A percentile compares a stretch with the other conserved stretches of the same genome.
These are phyloP conservation scores for Naegleria gruberi DNA, from an alignment of 208 protist species.

Conservation along the genomic window DNA sequence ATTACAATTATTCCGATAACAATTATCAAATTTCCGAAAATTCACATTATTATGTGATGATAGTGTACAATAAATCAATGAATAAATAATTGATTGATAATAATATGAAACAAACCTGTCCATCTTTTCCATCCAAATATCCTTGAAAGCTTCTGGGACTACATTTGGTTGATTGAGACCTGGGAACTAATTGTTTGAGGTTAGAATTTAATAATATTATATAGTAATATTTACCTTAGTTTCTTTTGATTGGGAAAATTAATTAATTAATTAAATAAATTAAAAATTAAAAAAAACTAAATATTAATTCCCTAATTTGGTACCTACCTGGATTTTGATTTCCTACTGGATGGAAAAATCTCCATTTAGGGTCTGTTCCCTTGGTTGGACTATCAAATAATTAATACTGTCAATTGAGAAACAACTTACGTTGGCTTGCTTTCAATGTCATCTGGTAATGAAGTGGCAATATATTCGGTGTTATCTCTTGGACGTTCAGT, in stretches of 20 bases:
- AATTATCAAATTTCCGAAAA: too few relatives aligned
- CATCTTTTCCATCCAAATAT: slow-evolving; percentile 24
- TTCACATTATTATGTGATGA: too few relatives aligned
- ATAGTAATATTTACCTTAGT: too few relatives aligned
- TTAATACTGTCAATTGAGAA: too few relatives aligned
- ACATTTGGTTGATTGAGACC: slow-evolving; percentile 46
- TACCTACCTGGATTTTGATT: slow-evolving; percentile 40
- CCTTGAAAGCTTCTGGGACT: slow-evolving; percentile 35
- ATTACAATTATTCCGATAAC: too few relatives aligned
- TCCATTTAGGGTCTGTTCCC: slow-evolving; percentile 15
- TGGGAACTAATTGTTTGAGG: slow-evolving; percentile 36
- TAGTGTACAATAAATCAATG: background rate
- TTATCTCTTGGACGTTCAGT: slow-evolving; percentile 36
- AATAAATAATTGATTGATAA: background rate
- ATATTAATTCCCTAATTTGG: too few relatives aligned
- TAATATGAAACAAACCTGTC: background rate
- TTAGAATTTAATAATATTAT: too few relatives aligned
- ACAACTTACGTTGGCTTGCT: slow-evolving; percentile 27
- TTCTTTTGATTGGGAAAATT: too few relatives aligned
- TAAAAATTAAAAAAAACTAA: too few relatives aligned
- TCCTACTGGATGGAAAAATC: slow-evolving; percentile 61
- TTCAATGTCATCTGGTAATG: slow-evolving; percentile 36
- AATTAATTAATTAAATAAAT: too few relatives aligned
- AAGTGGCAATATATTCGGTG: slow-evolving; percentile 17
- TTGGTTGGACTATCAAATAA: background rate